Conservation (phyloP, 2,329 filamentous ascomycete species). For the Epichloe amarillans region DNA sequence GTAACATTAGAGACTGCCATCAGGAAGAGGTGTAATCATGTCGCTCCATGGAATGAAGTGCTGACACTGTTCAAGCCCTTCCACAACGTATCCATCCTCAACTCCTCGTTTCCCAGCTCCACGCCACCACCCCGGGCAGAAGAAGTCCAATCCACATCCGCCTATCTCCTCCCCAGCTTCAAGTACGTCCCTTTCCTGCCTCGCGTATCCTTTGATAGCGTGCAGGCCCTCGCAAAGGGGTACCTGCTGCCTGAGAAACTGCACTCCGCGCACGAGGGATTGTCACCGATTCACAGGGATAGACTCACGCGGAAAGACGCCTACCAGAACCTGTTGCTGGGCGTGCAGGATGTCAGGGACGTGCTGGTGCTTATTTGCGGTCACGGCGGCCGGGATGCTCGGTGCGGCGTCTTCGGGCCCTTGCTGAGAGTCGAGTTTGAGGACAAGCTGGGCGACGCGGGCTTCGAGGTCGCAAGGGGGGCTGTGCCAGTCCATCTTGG, state of each 20-base stretch:
- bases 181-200: constrained; percentile 64
- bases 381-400: constrained; percentile 65
- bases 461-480: constrained; percentile 32
- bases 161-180: constrained; percentile 72
- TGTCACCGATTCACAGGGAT: constrained; percentile 45
- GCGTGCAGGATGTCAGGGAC: constrained; percentile 50
- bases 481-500: constrained; percentile 24
- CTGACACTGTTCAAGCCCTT: constrained; percentile 47
- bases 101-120: constrained; percentile 57
- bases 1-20: constrained; percentile 13
- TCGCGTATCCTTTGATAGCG: constrained; percentile 41
- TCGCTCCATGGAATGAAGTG: background rate
- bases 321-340: constrained; percentile 36
- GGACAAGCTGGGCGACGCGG: constrained; percentile 35
- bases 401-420: constrained; percentile 73
- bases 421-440: constrained; percentile 60
- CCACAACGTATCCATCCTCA: constrained; percentile 65
- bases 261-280: constrained; percentile 44
- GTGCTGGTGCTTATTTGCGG: constrained; percentile 78
- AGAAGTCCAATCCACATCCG: constrained; percentile 44
- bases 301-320: constrained; percentile 35
- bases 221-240: constrained; percentile 43
- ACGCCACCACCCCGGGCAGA: constrained; percentile 27
- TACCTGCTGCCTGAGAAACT: constrained; percentile 52
- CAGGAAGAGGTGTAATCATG: too few relatives aligned